Percentiles rank a stretch among this genome's conserved stretches.
Conservation (phyloP, 2,329 filamentous ascomycete genomes). For the Arthrobotrys sphaeroides region DNA sequence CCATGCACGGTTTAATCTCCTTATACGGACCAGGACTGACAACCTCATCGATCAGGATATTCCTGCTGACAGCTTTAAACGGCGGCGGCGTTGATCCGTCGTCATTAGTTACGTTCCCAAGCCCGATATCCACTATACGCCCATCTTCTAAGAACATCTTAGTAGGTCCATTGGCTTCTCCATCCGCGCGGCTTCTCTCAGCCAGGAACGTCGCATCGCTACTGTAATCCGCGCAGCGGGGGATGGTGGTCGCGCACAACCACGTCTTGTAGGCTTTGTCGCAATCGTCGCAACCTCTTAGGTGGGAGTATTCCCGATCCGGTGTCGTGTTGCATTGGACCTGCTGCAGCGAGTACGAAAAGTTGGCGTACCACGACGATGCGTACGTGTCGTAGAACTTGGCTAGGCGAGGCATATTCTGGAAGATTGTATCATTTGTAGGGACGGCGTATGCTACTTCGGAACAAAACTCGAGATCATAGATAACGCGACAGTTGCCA, state of each 20-base stretch:
- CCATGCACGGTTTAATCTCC: conserved; percentile 86
- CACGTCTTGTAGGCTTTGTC: conserved; percentile 85
- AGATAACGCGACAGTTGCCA: conserved; percentile 84
- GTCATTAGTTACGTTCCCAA: conserved; percentile 55
- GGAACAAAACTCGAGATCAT: conserved; percentile 86
- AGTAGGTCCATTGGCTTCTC: conserved; percentile 29
- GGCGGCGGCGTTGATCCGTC: conserved; percentile 3
- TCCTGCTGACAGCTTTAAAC: conserved; percentile 67
- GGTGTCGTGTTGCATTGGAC: conserved; percentile 79
- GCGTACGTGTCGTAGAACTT: conserved; percentile 82
- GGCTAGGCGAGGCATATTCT: conserved; percentile 71
- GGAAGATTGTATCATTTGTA: conserved; percentile 73
- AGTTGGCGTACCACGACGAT: conserved; percentile 74
- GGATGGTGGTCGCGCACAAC: conserved; percentile 93
- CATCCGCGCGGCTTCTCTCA: conserved; percentile 64
- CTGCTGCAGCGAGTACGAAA: conserved; percentile 82
- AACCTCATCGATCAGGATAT: conserved; percentile 73
- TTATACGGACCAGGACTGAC: conserved; percentile 90
- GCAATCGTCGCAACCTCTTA: conserved; percentile 79
- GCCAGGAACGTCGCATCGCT: conserved; percentile 68
- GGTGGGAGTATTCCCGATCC: conserved; percentile 82
- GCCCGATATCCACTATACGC: conserved; percentile 50
- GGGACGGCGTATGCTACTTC: conserved; percentile 92
- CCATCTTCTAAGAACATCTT: conserved; percentile 44
- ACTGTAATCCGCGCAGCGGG: conserved; percentile 86